Base-by-base conservation (phyloP, 1,284 basidiomycete genomes). In the Malassezia sympodialis region DNA sequence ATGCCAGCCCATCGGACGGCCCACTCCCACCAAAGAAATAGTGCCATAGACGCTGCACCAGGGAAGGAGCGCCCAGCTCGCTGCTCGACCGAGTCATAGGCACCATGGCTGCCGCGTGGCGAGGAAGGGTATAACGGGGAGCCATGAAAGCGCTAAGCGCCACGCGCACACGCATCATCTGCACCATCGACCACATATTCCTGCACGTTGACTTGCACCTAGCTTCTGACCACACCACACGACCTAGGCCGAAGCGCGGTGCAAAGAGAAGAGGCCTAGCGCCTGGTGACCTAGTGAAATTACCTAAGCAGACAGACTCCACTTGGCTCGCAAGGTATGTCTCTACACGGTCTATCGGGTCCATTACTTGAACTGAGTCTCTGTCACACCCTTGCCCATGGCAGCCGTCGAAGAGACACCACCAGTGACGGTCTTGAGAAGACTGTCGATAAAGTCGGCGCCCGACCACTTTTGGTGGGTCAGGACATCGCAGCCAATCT, bases 371-470 rank as follows among this genome's bases (percentile, higher is more conserved):
- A 94, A 96, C 77, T 96, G 90, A 30, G 83, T 77, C 78, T 96
- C 91, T 0, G 90, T 94, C 15, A 91, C 88, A 57, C 89, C 90
- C 71, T 84, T 83, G 56, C 90, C 90, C 90, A 96, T 94, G 17
- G 91, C 90, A 10, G 90, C 83, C 12, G 90, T 96, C 8, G 65
- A 67, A n/a, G 88, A 90, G 58, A 94, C 82, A 59, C 91, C 90
- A 40, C 90, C 90, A 35, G 90, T 93, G 43, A 93, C 87, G 7
- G 90, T 90, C 82, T 90, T 91, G 78, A 94, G 82, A 61, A 93
- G 77, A 63, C 83, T 84, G 77, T 96, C 91, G 46, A 88, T 86
- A 72, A 88, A 93, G 76, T 94, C 89, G 15, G 87, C 90, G 41
- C 90, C 90, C 59, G 86, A 88, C 90, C 90, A 96, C 85, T 90